Conservation (phyloP, 2,329 filamentous ascomycete genomes). For the Cladophialophora carrionii region DNA sequence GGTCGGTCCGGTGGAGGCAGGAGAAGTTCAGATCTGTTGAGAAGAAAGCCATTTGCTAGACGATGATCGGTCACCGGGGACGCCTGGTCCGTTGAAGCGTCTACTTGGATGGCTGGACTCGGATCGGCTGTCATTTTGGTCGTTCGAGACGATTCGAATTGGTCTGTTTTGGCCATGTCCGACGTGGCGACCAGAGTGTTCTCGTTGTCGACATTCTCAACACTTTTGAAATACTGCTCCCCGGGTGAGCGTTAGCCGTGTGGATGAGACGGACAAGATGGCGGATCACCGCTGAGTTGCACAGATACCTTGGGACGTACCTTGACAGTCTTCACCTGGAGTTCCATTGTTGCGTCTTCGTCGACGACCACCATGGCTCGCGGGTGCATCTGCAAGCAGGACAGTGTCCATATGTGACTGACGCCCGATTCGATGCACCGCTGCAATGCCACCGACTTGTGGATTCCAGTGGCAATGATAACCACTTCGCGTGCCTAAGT, state of each 20-base stretch:
- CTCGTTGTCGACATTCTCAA: constrained; percentile 62
- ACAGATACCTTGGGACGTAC: constrained; percentile 24
- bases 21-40: too few species aligned
- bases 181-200: constrained; percentile 24
- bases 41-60: too few species aligned
- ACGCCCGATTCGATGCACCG: constrained; percentile 79
- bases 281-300: too few species aligned
- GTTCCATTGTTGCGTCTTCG: constrained; percentile 75
- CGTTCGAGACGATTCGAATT: too few species aligned
- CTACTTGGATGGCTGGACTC: too few species aligned
- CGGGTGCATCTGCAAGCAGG: constrained; percentile 76
- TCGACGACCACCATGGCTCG: constrained; percentile 83
- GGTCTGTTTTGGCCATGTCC: too few species aligned
- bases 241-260: neutral
- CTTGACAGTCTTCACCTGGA: constrained; percentile 73
- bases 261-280: neutral
- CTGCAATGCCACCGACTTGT: constrained; percentile 78
- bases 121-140: too few species aligned
- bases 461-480: constrained; percentile 77
- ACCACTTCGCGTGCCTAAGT: constrained; percentile 65
- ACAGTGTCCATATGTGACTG: constrained; percentile 91
- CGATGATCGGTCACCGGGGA: too few species aligned
- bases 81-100: too few species aligned
- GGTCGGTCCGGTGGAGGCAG: too few species aligned
- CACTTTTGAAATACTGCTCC: constrained; percentile 69